A percentile compares a stretch with the other conserved stretches of the same genome.
Conservation (phyloP, 169 alveolate species). For the Prorocentrum cordatum region DNA sequence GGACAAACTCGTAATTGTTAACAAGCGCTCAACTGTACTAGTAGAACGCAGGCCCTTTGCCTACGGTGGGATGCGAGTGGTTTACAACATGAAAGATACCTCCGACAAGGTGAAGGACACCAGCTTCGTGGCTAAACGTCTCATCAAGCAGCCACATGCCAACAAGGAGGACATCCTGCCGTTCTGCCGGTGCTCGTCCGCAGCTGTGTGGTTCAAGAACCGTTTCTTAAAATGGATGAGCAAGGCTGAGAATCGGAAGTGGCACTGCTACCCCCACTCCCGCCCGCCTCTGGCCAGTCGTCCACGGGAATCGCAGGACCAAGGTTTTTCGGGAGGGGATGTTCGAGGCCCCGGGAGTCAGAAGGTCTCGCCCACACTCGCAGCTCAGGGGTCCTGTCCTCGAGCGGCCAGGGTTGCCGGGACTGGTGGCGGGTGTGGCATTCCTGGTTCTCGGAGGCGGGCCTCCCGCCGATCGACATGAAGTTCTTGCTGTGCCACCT, state of each 20-base stretch:
- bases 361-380: too few relatives aligned
- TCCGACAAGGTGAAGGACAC: not conserved
- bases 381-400: too few relatives aligned
- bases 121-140: constrained; percentile 9
- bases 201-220: not conserved
- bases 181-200: constrained; percentile 11
- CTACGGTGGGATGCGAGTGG: constrained; percentile 30
- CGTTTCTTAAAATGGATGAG: not conserved
- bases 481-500: constrained; percentile 13
- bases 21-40: not conserved
- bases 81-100: not conserved
- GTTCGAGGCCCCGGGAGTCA: too few relatives aligned
- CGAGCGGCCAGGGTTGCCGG: too few relatives aligned
- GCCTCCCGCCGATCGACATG: not conserved
- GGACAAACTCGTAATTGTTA: not conserved
- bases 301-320: too few relatives aligned
- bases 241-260: too few relatives aligned
- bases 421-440: too few relatives aligned
- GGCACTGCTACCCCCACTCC: too few relatives aligned
- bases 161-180: constrained; percentile 10
- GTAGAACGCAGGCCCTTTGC: not conserved
- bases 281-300: too few relatives aligned
- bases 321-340: too few relatives aligned
- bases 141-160: constrained; percentile 16
- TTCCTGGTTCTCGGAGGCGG: too few relatives aligned